Conservation (phyloP, 495 filamentous ascomycete species). For the Trichoderma reesei region DNA sequence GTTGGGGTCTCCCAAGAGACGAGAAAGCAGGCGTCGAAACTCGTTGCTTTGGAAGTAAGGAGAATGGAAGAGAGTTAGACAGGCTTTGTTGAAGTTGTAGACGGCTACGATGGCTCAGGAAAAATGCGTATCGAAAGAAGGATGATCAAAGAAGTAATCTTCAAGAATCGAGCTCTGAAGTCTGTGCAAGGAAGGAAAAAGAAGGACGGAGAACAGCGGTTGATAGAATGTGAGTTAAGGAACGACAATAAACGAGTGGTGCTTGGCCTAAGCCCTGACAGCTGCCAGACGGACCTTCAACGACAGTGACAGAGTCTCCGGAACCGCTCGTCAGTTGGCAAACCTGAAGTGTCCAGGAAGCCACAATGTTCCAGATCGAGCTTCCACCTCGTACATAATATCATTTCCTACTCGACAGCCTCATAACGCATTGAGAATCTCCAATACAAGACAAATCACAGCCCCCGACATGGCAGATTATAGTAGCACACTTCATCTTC, state of each 20-base stretch:
- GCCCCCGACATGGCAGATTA: neutral
- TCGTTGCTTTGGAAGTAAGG: too few relatives aligned
- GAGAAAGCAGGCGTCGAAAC: too few relatives aligned
- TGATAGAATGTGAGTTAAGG: neutral
- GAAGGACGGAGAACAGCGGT: too few relatives aligned
- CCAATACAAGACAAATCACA: neutral
- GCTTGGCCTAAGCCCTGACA: neutral
- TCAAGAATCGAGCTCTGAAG: too few relatives aligned
- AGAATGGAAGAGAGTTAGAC: too few relatives aligned
- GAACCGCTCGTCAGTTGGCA: neutral
- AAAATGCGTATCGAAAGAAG: too few relatives aligned
- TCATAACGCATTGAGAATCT: neutral
- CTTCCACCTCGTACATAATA: neutral
- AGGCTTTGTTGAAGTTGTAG: too few relatives aligned
- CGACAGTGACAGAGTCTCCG: neutral
- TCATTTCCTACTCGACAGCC: neutral
- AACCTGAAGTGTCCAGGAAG: neutral
- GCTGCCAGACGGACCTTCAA: neutral
- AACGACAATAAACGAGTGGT: neutral
- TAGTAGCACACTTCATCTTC: neutral
- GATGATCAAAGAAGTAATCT: too few relatives aligned
- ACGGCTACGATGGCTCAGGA: too few relatives aligned
- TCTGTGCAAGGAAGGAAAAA: too few relatives aligned
- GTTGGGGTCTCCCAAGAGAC: too few relatives aligned
- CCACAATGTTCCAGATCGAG: neutral